Conservation (phyloP, 257 asterid genomes). For the Solanum etuberosum region DNA sequence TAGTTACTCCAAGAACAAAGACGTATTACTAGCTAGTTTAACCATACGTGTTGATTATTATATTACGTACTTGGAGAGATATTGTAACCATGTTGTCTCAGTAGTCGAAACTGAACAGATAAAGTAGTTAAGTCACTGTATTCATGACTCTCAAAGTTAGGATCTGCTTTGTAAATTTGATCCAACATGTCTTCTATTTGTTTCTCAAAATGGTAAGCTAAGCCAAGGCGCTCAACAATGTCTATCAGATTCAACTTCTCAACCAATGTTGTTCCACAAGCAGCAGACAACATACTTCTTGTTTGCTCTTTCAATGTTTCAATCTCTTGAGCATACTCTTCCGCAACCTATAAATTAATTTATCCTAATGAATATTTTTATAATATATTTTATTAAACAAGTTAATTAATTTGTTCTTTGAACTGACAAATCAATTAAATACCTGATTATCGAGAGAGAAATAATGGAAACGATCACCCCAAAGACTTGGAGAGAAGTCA, state of each 20-base stretch:
- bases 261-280: neutral
- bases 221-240: constrained; percentile 27
- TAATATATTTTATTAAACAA: too few species aligned
- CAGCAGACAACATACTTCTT: neutral
- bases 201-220: constrained; percentile 17
- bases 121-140: neutral
- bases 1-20: too few species aligned
- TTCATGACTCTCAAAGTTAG: neutral
- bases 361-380: neutral
- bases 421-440: neutral
- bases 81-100: constrained; percentile 32
- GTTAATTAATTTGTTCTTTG: neutral
- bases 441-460: constrained; percentile 5
- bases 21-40: neutral
- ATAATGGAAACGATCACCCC: constrained; percentile 19
- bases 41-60: neutral
- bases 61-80: constrained; percentile 12
- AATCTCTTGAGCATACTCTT: constrained; percentile 1
- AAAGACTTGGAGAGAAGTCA: constrained; percentile 21
- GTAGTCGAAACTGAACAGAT: constrained; percentile 17
- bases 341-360: neutral
- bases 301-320: constrained; percentile 18
- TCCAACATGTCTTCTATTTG: constrained; percentile 19
- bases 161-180: neutral
- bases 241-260: constrained; percentile 16